Base-by-base conservation (phyloP, 805 yeast species). In the Lipomyces anomalus region DNA sequence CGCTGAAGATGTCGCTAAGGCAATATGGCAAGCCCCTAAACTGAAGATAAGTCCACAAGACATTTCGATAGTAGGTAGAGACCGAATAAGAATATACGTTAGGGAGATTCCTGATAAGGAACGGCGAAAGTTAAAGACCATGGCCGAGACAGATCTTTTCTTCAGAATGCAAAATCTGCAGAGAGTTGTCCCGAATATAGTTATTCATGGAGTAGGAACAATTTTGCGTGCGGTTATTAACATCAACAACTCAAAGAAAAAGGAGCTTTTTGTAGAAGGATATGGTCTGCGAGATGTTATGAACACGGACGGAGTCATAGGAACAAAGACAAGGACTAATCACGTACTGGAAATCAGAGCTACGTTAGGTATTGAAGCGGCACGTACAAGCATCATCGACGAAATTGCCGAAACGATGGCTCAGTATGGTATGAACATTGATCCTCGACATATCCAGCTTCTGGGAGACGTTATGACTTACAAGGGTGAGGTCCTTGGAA, bases 381-480 rank as follows among this genome's bases (percentile, higher is more conserved):
- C 98, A 1, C 76, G 99, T 64, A 70, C 87, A 0, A 82, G 95
- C 57, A 92, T 92, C 63, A 84, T 92, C 62, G 80, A 80, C 53
- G 99, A 92, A 70, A 92, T 92, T 66, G 95, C 85, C 62, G 88
- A 88, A 63, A 92, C 98, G 44, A 92, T 92, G 99, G 81, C 95
- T 63, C 87, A 88, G 67, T 98, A 92, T 72, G 99, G 99, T 68
- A 92, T 92, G 98, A 86, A 95, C 65, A 97, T 92, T 40, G 99
- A 92, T 73, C 98, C 97, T 50, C 95, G 99, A 73, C 99, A 92
- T 66, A 89, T 94, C 64, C 97, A 92, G 70, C 72, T 92, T 38
- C 71, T 92, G 53, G 98, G 98, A 55, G 99, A 92, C 67, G 97
- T 92, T 40, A 92, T 92, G 99, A 87, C 97, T 0, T 92, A 86